A percentile compares a stretch with the other conserved stretches of the same genome.
These are phyloP conservation scores for Sugiyamaella japonica DNA, from an alignment of 1,139 yeast species.

Conservation along the genomic window DNA sequence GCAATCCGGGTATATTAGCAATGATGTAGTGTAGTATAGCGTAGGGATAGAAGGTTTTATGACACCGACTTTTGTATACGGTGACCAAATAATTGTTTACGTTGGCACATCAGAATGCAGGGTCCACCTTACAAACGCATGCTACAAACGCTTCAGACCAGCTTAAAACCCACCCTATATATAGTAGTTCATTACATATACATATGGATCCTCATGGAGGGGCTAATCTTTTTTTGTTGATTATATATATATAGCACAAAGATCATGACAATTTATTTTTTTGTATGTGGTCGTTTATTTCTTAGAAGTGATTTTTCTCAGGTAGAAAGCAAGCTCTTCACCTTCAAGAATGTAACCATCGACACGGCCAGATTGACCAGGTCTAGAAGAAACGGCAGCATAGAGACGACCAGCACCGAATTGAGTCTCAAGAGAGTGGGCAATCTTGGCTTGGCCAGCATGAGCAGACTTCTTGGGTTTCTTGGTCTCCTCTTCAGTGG, in stretches of 20 bases:
- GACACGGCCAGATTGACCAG: slow-evolving; percentile 99
- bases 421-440: slow-evolving; percentile 89
- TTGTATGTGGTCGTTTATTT: slow-evolving; percentile 55
- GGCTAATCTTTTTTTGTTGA: slow-evolving; percentile 4
- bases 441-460: slow-evolving; percentile 77
- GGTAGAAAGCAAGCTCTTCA: slow-evolving; percentile 99
- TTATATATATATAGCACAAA: slow-evolving; percentile 17
- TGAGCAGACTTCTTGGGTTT: slow-evolving; percentile 71
- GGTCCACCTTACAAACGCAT: no score
- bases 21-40: no score
- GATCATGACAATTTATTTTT: slow-evolving; percentile 18
- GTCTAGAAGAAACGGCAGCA: slow-evolving; percentile 99
- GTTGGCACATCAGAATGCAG: no score
- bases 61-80: no score
- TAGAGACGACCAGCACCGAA: slow-evolving; percentile 98
- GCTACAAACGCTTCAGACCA: no score
- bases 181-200: slow-evolving; percentile 5
- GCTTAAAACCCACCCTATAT: background rate
- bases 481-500: slow-evolving; percentile 42
- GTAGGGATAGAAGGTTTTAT: no score
- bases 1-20: no score
- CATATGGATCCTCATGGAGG: slow-evolving; percentile 6
- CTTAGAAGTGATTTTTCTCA: slow-evolving; percentile 99
- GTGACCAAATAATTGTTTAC: no score
- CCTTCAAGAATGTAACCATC: slow-evolving; percentile 99